Conservation (phyloP, 2,329 filamentous ascomycete species). For the Scedosporium dehoogii region DNA sequence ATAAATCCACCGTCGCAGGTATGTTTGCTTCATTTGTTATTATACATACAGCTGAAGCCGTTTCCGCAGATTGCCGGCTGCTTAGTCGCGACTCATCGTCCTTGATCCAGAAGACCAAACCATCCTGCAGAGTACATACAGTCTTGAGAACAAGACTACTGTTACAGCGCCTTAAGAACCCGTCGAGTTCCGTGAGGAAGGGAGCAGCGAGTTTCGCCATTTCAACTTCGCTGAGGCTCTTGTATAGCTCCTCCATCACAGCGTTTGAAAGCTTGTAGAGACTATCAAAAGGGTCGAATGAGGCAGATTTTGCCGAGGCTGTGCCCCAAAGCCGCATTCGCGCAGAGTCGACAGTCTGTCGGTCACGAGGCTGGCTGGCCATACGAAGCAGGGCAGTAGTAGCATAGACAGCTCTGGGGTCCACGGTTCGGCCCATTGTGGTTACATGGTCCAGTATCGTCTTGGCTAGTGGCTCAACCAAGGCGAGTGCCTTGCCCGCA, state of each 20-base stretch:
- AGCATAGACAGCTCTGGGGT: conserved; percentile 21
- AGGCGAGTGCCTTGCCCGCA: conserved; percentile 51
- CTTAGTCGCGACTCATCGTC: conserved; percentile 31
- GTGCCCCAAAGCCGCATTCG: conserved; percentile 58
- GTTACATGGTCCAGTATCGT: conserved; percentile 15
- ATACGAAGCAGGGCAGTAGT: conserved; percentile 32
- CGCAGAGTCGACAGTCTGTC: conserved; percentile 54
- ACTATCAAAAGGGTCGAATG: conserved; percentile 53
- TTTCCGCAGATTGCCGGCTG: conserved; percentile 4
- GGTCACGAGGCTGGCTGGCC: conserved; percentile 47
- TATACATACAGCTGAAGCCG: conserved; percentile 3
- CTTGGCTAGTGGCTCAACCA: conserved; percentile 63
- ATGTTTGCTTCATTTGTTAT: background rate
- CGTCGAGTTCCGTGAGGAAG: conserved; percentile 43
- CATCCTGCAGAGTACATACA: conserved; percentile 50
- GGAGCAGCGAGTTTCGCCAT: conserved; percentile 24
- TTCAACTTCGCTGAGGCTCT: conserved; percentile 27
- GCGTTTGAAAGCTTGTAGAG: conserved; percentile 52
- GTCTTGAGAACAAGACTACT: conserved; percentile 41
- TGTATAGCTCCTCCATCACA: conserved; percentile 46
- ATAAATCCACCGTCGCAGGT: too few species aligned
- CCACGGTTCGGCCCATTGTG: background rate
- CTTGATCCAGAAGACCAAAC: conserved; percentile 53
- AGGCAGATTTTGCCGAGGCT: conserved; percentile 26
- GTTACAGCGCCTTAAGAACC: conserved; percentile 41